Percentiles rank a stretch among this genome's conserved stretches.
phyloP scores from a whole-genome alignment of 2,329 filamentous ascomycete species.

The Akanthomyces muscarius region DNA sequence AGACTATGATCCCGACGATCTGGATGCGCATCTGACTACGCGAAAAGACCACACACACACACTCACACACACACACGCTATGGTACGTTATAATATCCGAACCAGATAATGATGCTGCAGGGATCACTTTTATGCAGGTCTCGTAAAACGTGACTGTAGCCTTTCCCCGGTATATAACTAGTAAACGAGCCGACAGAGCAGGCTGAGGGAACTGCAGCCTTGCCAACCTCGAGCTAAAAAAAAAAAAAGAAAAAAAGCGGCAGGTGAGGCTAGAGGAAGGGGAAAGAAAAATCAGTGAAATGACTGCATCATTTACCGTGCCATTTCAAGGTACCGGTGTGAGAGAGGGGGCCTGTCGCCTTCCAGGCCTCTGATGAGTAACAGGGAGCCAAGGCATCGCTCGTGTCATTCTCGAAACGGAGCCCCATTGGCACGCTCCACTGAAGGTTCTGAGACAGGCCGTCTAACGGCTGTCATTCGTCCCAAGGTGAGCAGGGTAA shows the following conservation, averaged over 20 bases:
- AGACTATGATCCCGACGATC: neutral
- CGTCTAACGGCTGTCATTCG: constrained; percentile 14
- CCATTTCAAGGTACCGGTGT: neutral
- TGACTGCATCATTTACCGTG: neutral
- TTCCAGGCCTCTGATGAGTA: neutral
- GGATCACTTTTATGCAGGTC: no score
- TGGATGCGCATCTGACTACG: neutral
- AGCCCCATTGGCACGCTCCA: neutral
- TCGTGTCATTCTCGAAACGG: neutral
- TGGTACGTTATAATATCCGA: no score
- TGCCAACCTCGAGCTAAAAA: neutral
- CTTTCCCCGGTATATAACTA: neutral
- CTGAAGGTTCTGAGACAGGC: constrained; percentile 2
- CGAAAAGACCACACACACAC: neutral
- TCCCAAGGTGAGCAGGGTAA: constrained; percentile 14
- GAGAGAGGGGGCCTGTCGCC: neutral
- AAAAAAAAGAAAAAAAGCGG: neutral
- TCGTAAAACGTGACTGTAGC: neutral
- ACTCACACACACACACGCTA: no score
- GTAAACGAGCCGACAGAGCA: neutral
- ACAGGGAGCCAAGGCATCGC: neutral
- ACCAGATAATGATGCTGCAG: no score
- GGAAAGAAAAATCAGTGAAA: neutral
- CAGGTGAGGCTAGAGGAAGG: neutral
- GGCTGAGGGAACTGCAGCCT: neutral